Conservation (phyloP, 192 early-diverging fungal species). For the Coemansia sp. region DNA sequence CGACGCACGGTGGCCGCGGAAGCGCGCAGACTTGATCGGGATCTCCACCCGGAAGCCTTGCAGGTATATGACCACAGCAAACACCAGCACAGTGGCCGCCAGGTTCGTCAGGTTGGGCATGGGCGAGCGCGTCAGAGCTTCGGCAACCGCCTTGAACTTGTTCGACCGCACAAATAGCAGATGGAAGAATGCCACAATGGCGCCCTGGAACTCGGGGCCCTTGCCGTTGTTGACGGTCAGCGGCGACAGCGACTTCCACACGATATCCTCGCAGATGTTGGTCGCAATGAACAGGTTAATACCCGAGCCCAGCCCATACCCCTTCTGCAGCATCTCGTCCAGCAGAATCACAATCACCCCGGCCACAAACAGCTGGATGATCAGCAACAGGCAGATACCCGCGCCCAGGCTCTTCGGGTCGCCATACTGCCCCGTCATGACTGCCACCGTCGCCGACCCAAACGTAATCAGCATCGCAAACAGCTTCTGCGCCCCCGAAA, state of each 20-base stretch:
- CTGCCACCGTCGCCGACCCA: slow-evolving; percentile 96
- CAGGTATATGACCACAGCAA: slow-evolving; percentile 87
- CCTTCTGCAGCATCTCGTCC: slow-evolving; percentile 99
- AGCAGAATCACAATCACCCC: slow-evolving; percentile 96
- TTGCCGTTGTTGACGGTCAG: slow-evolving; percentile 96
- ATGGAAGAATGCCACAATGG: slow-evolving; percentile 92
- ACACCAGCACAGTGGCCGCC: slow-evolving; percentile 81
- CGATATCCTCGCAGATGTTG: slow-evolving; percentile 99
- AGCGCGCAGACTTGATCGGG: slow-evolving; percentile 91
- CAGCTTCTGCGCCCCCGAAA: slow-evolving; percentile 98
- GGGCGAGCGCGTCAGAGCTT: slow-evolving; percentile 90
- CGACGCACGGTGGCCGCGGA: slow-evolving; percentile 95
- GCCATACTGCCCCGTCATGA: slow-evolving; percentile 97
- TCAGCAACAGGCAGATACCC: slow-evolving; percentile 91
- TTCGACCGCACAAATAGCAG: slow-evolving; percentile 89
- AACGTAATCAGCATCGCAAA: slow-evolving; percentile 99
- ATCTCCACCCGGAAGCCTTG: slow-evolving; percentile 99
- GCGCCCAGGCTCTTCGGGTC: slow-evolving; percentile 92
- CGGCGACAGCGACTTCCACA: slow-evolving; percentile 98
- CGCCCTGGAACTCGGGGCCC: slow-evolving; percentile 99
- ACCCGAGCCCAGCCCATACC: slow-evolving; percentile 98
- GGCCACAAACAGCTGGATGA: slow-evolving; percentile 96
- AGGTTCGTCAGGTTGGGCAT: slow-evolving; percentile 89
- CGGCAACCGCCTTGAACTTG: slow-evolving; percentile 94
- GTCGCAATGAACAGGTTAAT: slow-evolving; percentile 99